These are phyloP conservation scores for Acanthamoeba healyi DNA, from an alignment of 208 protist species.

Conservation along the genomic window DNA sequence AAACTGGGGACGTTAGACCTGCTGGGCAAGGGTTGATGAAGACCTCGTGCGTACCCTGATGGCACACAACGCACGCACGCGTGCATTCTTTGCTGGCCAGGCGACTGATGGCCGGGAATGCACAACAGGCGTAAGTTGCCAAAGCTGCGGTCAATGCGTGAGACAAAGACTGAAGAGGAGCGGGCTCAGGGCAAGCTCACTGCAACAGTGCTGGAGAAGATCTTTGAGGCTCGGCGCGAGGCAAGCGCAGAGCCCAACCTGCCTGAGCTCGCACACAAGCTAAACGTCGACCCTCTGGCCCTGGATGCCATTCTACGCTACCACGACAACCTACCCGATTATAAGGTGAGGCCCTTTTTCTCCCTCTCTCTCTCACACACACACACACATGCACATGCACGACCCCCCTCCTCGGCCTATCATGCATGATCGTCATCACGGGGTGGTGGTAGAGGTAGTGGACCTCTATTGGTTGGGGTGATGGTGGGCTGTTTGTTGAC, in stretches of 20 bases:
- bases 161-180: background rate
- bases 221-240: background rate
- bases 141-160: background rate
- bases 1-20: background rate
- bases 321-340: background rate
- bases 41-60: background rate
- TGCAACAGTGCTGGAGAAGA: background rate
- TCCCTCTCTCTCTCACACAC: no score
- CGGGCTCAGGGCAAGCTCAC: background rate
- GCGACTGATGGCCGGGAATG: background rate
- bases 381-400: no score
- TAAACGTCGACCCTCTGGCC: background rate
- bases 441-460: no score
- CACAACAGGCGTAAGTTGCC: constrained; percentile 14
- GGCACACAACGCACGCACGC: no score
- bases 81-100: background rate
- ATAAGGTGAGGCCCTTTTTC: background rate
- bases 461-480: no score
- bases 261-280: background rate
- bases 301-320: background rate
- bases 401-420: no score
- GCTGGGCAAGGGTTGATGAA: background rate
- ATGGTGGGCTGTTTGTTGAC: no score
- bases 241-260: background rate
- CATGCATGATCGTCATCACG: no score